Base-by-base conservation (phyloP, 1,284 basidiomycete species). In the Trametes pubescens region DNA sequence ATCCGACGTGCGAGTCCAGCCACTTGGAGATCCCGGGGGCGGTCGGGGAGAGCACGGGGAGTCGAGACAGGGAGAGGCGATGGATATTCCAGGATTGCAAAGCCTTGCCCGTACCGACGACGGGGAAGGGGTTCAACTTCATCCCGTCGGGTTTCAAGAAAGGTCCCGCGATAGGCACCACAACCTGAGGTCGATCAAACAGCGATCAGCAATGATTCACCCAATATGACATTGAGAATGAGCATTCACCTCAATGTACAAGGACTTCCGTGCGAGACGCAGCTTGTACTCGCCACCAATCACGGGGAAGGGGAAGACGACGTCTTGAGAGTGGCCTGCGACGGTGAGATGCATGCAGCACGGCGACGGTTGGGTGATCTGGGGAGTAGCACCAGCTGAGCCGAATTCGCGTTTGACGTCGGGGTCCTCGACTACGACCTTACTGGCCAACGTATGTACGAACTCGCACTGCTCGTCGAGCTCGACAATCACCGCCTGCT, bases 191-290 rank as follows among this genome's bases (percentile, higher is more conserved):
- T 11, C 81, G 76, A 21, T 83, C 14, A 8, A 32, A 3, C 9
- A 78, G 0, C 76, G 59, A 85, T 86, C 1, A 86, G 71, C 0
- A 81, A 24, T 2, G 4, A 14, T 26, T 16, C 47, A 2, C 26
- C 2, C 14, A 16, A 11, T 5, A 24, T 14, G n/a, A 11, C 10
- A 24, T 13, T n/a, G 13, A 4, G 24, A 11, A 11, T 16, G 29
- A 32, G n/a, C 5, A 29, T 24, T 6, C 84, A 86, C 86, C 76
- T 88, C 85, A 8, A 86, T 76, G 63, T 82, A 87, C n/a, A 70
- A 76, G 3, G 84, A 87, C 65, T 81, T 83, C 35, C 86, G 79
- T 8, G 84, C 85, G 37, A 86, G 69, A 7, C 82, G 78, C 2
- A 82, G 60, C 67, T 77, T 84, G 11, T 63, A 48, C 38, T 73